phyloP scores from a whole-genome alignment of 2,329 filamentous ascomycete species.

The Fusarium fracticaudum region DNA sequence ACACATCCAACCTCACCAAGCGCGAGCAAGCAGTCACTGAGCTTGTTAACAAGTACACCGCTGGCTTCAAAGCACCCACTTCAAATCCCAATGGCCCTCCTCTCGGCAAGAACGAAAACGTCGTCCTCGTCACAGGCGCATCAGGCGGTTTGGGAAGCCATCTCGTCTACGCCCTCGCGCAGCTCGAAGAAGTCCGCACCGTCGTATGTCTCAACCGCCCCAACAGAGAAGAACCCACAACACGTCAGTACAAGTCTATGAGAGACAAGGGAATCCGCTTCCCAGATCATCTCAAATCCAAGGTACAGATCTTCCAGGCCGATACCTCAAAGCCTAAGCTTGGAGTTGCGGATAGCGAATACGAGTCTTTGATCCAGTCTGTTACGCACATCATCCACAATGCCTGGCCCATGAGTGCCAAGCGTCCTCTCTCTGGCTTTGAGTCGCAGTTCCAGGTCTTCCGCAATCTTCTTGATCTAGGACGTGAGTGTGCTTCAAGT shows the following conservation, averaged over 20 bases:
- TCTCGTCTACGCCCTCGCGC: conserved; percentile 21
- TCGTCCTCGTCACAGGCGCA: conserved; percentile 11
- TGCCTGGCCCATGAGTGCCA: conserved; percentile 39
- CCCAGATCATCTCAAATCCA: conserved; percentile 7
- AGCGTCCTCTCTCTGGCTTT: conserved; percentile 26
- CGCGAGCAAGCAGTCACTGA: conserved; percentile 7
- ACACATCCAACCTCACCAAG: neutral
- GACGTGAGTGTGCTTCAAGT: neutral
- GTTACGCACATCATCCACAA: conserved; percentile 33
- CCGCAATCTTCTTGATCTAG: conserved; percentile 23
- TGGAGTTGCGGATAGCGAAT: neutral
- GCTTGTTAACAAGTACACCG: conserved; percentile 10
- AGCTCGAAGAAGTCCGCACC: conserved; percentile 8
- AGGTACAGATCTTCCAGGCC: conserved; percentile 4
- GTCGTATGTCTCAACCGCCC: conserved; percentile 20
- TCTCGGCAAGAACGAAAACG: neutral
- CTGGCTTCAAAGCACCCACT: neutral
- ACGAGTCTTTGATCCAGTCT: neutral
- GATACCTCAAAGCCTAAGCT: conserved; percentile 14
- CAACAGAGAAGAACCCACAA: neutral
- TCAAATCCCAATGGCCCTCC: neutral
- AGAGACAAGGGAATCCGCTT: conserved; percentile 28
- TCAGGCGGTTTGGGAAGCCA: conserved; percentile 21
- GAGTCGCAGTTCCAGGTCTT: conserved; percentile 35
- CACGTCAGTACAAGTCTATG: conserved; percentile 22